Conservation (phyloP, 345 rosid species). For the Diplotaxis tenuifolia region DNA sequence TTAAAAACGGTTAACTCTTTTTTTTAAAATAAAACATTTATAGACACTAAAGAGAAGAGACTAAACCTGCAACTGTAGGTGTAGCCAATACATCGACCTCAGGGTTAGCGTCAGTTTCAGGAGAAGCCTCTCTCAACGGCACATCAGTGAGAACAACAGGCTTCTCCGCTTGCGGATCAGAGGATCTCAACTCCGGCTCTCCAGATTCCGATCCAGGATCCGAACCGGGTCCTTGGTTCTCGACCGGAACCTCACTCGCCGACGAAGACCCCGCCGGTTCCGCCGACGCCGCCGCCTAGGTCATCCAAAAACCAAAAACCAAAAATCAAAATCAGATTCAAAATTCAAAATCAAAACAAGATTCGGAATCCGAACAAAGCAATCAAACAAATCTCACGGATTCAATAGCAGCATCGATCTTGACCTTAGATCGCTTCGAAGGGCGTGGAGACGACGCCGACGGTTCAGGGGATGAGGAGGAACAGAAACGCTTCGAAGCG, state of each 20-base stretch:
- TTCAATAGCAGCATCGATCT: background rate
- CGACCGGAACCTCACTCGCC: background rate
- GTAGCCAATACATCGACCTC: background rate
- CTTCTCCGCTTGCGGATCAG: constrained; percentile 2
- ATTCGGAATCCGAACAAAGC: background rate
- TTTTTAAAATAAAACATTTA: background rate
- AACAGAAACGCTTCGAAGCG: background rate
- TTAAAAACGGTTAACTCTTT: background rate
- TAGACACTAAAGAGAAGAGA: constrained; percentile 11
- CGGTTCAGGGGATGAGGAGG: background rate
- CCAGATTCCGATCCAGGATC: constrained; percentile 1
- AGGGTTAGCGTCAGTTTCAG: background rate
- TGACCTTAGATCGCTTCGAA: background rate
- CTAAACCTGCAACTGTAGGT: constrained; percentile 1
- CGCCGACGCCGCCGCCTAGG: background rate
- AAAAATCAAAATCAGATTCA: background rate
- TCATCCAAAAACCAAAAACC: background rate
- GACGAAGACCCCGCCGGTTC: constrained; percentile 1
- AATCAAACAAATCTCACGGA: background rate
- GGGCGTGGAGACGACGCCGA: background rate
- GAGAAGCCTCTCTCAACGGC: background rate
- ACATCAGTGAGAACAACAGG: background rate
- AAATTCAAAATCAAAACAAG: background rate
- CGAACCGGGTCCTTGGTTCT: background rate
- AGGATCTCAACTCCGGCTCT: background rate